Conservation (phyloP, 2,329 filamentous ascomycete genomes). For the Arthrobotrys megalospora region DNA sequence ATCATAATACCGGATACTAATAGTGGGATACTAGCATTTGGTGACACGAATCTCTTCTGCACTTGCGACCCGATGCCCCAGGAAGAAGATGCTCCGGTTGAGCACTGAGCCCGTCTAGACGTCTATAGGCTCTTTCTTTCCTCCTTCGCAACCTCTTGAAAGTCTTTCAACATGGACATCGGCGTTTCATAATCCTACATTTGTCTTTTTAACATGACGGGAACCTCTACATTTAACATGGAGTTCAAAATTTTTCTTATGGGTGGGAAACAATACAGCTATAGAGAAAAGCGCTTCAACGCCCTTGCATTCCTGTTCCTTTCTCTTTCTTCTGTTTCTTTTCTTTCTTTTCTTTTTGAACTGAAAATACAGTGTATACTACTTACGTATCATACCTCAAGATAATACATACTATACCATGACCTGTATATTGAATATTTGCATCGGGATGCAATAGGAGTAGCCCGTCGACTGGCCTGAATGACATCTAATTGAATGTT, state of each 20-base stretch:
- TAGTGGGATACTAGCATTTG: constrained; percentile 75
- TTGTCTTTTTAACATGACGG: constrained; percentile 55
- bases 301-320: constrained; percentile 13
- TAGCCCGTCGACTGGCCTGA: constrained; percentile 8
- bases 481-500: neutral
- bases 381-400: neutral
- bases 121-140: neutral
- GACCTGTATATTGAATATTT: neutral
- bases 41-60: constrained; percentile 94
- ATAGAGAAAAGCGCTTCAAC: constrained; percentile 59
- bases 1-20: constrained; percentile 62
- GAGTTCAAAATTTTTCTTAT: constrained; percentile 53
- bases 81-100: constrained; percentile 64
- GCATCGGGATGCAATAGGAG: neutral
- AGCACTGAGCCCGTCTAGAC: constrained; percentile 23
- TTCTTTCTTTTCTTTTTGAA: neutral
- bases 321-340: neutral
- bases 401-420: constrained; percentile 14
- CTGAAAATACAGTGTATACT: constrained; percentile 20
- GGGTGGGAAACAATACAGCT: constrained; percentile 20
- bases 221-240: constrained; percentile 61
- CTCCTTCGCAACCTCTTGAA: neutral
- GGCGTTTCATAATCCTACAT: constrained; percentile 35
- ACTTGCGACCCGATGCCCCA: constrained; percentile 87
- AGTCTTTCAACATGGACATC: constrained; percentile 13